Evolutionary conservation across 164 flowering plant species (phyloP), one percentile per base, ranked within the genome.

Genomic region (Umbellularia californica): DNA sequence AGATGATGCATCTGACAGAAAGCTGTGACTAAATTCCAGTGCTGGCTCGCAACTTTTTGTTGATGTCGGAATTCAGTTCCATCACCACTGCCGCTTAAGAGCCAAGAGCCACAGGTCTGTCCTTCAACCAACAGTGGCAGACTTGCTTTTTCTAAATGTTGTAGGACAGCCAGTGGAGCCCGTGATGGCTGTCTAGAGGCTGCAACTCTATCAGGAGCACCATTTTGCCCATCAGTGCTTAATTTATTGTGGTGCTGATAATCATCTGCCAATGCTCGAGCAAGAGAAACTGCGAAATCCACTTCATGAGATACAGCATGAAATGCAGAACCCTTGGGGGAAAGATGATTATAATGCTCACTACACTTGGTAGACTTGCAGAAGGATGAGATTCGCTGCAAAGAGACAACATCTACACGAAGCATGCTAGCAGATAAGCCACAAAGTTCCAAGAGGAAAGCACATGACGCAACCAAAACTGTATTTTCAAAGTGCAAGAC

Each of bases 1-100:
- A 95, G 85, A 70, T 85, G 86, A 84, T 95, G 99, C 87, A 90
- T 85, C 87, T 84, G 90, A 78, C 99, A 95, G 79, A 92, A 95
- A 74, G 78, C 73, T 75, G 92, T 87, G 71, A 95, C 97, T 81
- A 95, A 84, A 81, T 80, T 89, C 99, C 99, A 95, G 62, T 80
- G 85, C 83, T 86, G 90, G 83, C 99, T 95, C 51, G 92, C 85
- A 77, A 87, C 85, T 80, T 92, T 93, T 76, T 93, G 99, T 75
- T 84, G 88, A 74, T 87, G 83, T 80, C 99, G 87, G 63, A 88
- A 80, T 67, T 90, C 92, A 75, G 82, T 72, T 77, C 98, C 99
- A 84, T 93, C 90, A 68, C 95, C 97, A 71, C 35, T 79, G 41
- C 97, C 98, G 79, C 74, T 87, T 24, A 79, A 82, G 52, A 95